Conservation (phyloP, 176 grass and related monocot genomes). For the Carex myosuroides region DNA sequence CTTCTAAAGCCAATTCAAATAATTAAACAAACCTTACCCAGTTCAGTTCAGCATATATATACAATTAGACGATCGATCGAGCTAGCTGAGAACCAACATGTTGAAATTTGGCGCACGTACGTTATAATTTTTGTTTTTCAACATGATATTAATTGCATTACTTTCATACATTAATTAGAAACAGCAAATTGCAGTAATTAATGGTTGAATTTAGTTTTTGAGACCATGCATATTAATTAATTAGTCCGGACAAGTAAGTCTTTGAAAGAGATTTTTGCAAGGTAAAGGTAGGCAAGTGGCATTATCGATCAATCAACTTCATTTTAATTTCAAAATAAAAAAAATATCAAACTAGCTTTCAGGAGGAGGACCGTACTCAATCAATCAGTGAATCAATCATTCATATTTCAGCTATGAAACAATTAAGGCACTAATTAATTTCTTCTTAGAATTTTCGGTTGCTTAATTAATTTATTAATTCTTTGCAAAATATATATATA, state of each 20-base stretch:
- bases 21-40: no score
- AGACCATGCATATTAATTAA: neutral
- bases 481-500: neutral
- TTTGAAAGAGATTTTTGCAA: neutral
- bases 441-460: neutral
- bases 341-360: neutral
- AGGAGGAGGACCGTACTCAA: neutral
- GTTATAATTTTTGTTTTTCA: no score
- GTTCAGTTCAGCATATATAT: no score
- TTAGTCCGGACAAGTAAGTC: neutral
- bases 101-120: no score
- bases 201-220: neutral
- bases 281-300: neutral
- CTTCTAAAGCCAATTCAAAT: no score
- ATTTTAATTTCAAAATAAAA: neutral
- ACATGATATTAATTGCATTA: no score
- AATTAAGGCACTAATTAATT: neutral
- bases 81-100: no score
- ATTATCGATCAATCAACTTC: conserved; percentile 1
- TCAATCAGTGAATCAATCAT: neutral
- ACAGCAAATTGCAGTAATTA: no score
- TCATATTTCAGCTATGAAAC: neutral
- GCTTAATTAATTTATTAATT: no score
- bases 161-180: no score
- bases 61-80: no score